A percentile compares a stretch with the other conserved stretches of the same genome.
Evolutionary conservation across 306 rosid genomes (phyloP).

Genomic region (Prunus persica): DNA sequence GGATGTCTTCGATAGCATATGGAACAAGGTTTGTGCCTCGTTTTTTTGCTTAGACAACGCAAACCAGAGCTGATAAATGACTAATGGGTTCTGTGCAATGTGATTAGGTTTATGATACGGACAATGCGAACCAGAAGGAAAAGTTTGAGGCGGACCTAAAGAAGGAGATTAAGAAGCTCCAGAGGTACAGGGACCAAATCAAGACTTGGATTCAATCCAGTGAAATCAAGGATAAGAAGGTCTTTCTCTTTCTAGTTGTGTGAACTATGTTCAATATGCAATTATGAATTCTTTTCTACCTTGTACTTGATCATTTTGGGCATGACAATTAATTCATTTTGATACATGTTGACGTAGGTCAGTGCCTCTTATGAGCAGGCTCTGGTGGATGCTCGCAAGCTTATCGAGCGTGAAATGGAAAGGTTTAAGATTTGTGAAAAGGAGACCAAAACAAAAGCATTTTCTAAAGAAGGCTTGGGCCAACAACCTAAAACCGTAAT

Average conservation of each 20-base stretch:
- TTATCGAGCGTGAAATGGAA: slow-evolving; percentile 97
- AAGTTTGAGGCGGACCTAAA: slow-evolving; percentile 97
- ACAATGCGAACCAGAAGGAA: slow-evolving; percentile 98
- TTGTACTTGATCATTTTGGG: slow-evolving; percentile 18
- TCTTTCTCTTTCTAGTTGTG: slow-evolving; percentile 9
- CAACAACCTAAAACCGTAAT: slow-evolving; percentile 97
- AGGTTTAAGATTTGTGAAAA: slow-evolving; percentile 94
- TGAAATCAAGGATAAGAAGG: slow-evolving; percentile 98
- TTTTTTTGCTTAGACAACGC: not conserved
- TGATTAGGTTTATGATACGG: slow-evolving; percentile 84
- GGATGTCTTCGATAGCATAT: slow-evolving; percentile 89
- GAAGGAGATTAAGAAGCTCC: slow-evolving; percentile 97
- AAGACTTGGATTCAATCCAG: slow-evolving; percentile 99
- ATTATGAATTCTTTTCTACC: not conserved
- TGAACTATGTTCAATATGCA: not conserved
- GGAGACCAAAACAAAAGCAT: slow-evolving; percentile 97
- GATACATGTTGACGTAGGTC: slow-evolving; percentile 58
- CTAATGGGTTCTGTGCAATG: not conserved
- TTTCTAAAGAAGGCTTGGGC: slow-evolving; percentile 96
- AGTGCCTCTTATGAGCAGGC: slow-evolving; percentile 99
- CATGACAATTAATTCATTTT: slow-evolving; percentile 27
- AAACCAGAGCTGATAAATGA: not conserved
- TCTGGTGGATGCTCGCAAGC: slow-evolving; percentile 93
- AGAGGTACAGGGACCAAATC: slow-evolving; percentile 91
- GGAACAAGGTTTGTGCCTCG: slow-evolving; percentile 73